Percentiles rank a stretch among this genome's conserved stretches.
Conservation (phyloP, 139 green algal species). For the Astrephomene gubernaculifera region DNA sequence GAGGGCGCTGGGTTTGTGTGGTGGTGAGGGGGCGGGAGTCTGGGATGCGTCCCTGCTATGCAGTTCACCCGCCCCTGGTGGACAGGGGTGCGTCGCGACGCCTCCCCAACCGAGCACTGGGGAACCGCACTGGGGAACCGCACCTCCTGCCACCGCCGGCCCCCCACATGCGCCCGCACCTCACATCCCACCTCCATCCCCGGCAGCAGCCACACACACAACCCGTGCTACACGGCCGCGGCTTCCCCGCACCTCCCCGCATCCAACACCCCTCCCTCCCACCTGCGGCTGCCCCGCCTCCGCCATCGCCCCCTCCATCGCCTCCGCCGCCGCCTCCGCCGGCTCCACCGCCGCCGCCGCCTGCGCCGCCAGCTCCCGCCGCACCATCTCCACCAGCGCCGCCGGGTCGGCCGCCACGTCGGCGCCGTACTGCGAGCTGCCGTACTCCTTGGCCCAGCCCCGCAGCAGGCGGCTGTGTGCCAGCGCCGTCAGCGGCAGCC, state of each 20-base stretch:
- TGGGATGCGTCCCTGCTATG: too few relatives aligned
- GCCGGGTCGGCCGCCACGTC: background rate
- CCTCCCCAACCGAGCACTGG: too few relatives aligned
- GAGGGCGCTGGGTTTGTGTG: too few relatives aligned
- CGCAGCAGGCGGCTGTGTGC: conserved; percentile 32
- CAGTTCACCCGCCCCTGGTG: too few relatives aligned
- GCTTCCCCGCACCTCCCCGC: background rate
- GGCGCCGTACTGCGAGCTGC: background rate
- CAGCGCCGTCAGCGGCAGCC: conserved; percentile 33
- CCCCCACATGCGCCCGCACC: too few relatives aligned
- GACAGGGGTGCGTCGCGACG: too few relatives aligned
- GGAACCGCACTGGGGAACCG: too few relatives aligned
- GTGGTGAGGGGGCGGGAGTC: too few relatives aligned
- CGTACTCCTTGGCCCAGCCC: conserved; percentile 37
- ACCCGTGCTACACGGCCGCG: background rate
- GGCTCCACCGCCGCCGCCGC: background rate
- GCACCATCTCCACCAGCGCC: conserved; percentile 15
- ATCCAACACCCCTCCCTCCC: background rate
- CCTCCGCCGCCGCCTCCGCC: background rate
- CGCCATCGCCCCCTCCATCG: background rate
- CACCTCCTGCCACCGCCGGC: too few relatives aligned
- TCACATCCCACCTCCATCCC: too few relatives aligned
- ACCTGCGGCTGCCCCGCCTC: conserved; percentile 5
- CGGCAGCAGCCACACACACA: too few relatives aligned
- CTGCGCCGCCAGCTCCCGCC: conserved; percentile 40